Conservation (phyloP, 2,329 filamentous ascomycete genomes). For the Aspergillus eucalypticola region DNA sequence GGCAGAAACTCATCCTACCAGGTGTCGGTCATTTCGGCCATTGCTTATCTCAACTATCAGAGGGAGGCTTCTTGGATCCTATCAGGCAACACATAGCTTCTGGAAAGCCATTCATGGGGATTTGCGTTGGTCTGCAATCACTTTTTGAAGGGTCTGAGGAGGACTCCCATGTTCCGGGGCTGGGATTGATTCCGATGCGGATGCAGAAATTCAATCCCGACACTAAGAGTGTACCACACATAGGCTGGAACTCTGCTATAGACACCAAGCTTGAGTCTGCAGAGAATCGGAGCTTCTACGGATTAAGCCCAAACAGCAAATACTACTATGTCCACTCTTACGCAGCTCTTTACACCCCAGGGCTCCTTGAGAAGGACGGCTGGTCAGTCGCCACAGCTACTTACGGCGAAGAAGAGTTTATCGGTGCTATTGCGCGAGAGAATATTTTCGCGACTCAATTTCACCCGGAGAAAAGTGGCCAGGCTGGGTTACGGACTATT, state of each 20-base stretch:
- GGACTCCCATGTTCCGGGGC: conserved; percentile 67
- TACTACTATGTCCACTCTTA: conserved; percentile 99
- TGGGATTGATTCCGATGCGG: conserved; percentile 70
- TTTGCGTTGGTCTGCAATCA: conserved; percentile 92
- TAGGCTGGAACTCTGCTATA: conserved; percentile 94
- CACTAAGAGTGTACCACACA: conserved; percentile 93
- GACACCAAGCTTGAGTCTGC: conserved; percentile 43
- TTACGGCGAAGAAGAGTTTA: conserved; percentile 86
- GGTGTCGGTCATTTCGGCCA: conserved; percentile 98
- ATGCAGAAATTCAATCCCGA: conserved; percentile 75
- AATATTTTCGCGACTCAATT: conserved; percentile 94
- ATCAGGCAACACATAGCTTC: conserved; percentile 78
- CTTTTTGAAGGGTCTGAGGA: conserved; percentile 86
- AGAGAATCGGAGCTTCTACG: conserved; percentile 66
- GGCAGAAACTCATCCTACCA: conserved; percentile 85
- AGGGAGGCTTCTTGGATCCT: conserved; percentile 79
- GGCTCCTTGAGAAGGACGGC: conserved; percentile 74
- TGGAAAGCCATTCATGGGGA: conserved; percentile 97
- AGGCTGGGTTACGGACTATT: conserved; percentile 79
- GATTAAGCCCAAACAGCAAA: conserved; percentile 76
- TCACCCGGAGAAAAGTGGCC: conserved; percentile 95
- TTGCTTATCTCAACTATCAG: conserved; percentile 80
- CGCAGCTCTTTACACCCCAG: conserved; percentile 72
- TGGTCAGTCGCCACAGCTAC: conserved; percentile 90
- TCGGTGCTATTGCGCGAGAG: conserved; percentile 81